phyloP scores from a whole-genome alignment of 23 red algal genomes.

The Gracilaria gracilis region DNA sequence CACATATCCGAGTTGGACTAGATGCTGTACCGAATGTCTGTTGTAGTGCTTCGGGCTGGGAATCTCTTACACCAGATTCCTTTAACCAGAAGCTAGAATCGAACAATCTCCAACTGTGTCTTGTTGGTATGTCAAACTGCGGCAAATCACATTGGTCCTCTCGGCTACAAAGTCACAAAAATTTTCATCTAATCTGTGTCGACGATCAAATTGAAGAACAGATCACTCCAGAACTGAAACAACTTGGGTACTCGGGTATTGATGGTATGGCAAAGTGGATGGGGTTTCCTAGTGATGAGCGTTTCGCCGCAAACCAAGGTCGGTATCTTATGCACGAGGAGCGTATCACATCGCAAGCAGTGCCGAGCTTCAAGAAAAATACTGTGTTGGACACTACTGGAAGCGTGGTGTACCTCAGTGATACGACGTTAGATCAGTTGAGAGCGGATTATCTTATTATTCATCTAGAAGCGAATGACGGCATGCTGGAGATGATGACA shows the following conservation, averaged over 20 bases:
- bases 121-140: slow-evolving; percentile 99
- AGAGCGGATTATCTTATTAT: slow-evolving; percentile 76
- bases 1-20: neutral
- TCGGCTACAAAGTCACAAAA: slow-evolving; percentile 48
- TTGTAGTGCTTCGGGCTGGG: slow-evolving; percentile 6
- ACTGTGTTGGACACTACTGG: slow-evolving; percentile 95
- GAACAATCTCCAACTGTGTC: slow-evolving; percentile 51
- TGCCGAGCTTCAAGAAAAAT: slow-evolving; percentile 18
- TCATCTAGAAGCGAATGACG: slow-evolving; percentile 91
- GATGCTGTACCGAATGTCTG: no score
- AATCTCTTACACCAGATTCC: slow-evolving; percentile 13
- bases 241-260: slow-evolving; percentile 77
- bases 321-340: slow-evolving; percentile 90
- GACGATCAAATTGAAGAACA: slow-evolving; percentile 93
- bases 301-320: slow-evolving; percentile 68
- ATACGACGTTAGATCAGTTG: slow-evolving; percentile 39
- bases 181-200: slow-evolving; percentile 77
- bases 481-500: slow-evolving; percentile 91
- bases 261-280: slow-evolving; percentile 97
- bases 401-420: slow-evolving; percentile 90
- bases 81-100: slow-evolving; percentile 69
- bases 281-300: slow-evolving; percentile 90
- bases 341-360: slow-evolving; percentile 68
- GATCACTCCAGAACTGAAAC: slow-evolving; percentile 53
- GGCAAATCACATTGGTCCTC: slow-evolving; percentile 92